These are phyloP conservation scores for Macrophomina tecta DNA, from an alignment of 2,329 filamentous ascomycete genomes.

Conservation along the genomic window DNA sequence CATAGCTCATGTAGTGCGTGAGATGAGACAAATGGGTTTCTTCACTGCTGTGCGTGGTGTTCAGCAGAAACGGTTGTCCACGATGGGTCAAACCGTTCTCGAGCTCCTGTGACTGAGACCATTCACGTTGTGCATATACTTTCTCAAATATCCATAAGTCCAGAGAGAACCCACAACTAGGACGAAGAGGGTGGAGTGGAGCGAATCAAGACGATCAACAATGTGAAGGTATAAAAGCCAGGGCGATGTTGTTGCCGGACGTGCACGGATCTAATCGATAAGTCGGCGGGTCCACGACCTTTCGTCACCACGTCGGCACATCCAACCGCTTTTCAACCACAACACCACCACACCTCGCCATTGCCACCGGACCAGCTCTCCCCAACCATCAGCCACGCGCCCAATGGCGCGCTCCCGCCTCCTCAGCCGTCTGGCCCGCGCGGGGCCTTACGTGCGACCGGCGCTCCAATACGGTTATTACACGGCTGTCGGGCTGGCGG, in stretches of 20 bases:
- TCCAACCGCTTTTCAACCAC: not conserved
- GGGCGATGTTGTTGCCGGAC: not conserved
- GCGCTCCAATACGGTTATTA: not conserved
- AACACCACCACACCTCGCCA: not conserved
- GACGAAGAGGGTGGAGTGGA: too few species aligned
- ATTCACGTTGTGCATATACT: not conserved
- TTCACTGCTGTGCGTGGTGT: not conserved
- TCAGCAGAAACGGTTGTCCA: not conserved
- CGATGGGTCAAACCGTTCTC: not conserved
- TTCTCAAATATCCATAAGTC: not conserved
- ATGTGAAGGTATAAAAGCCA: not conserved
- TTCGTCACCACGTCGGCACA: not conserved
- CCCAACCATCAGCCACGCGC: not conserved
- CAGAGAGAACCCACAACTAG: not conserved
- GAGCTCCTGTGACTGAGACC: not conserved
- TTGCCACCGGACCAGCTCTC: not conserved
- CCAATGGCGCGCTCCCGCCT: conserved; percentile 10
- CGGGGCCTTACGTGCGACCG: not conserved
- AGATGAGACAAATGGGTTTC: not conserved
- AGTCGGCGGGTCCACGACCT: not conserved
- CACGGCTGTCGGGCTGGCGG: not conserved
- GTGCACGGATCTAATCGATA: not conserved
- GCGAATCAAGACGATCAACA: too few species aligned
- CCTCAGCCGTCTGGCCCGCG: not conserved
- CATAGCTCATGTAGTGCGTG: not conserved